Conservation (phyloP, 805 yeast genomes). For the Hanseniaspora taiwanica region DNA sequence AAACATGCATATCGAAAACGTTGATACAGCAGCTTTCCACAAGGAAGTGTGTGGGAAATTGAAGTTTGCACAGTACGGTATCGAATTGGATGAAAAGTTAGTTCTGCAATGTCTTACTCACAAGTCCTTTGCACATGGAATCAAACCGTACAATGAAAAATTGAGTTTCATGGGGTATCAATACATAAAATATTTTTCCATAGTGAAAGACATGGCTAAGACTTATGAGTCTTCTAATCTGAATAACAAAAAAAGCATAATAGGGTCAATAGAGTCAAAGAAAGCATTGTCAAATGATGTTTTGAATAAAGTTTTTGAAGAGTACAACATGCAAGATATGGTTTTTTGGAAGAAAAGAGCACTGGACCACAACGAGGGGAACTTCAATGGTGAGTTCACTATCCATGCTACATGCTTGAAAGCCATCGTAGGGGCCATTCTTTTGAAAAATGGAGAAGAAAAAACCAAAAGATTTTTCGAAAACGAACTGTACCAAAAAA, state of each 20-base stretch:
- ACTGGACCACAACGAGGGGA: conserved; percentile 30
- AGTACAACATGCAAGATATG: conserved; percentile 31
- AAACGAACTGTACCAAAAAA: conserved; percentile 31
- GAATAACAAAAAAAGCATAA: background rate
- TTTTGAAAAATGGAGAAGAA: conserved; percentile 44
- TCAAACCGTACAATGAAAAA: conserved; percentile 80
- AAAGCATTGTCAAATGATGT: conserved; percentile 28
- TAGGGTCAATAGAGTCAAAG: conserved; percentile 41
- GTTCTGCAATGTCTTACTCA: conserved; percentile 78
- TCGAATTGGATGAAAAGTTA: conserved; percentile 42
- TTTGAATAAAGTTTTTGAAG: background rate
- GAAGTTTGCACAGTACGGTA: conserved; percentile 13
- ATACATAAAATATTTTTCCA: conserved; percentile 33
- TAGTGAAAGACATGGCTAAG: conserved; percentile 9
- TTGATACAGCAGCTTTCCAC: conserved; percentile 34
- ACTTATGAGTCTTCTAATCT: no score
- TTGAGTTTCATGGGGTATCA: conserved; percentile 61
- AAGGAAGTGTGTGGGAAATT: conserved; percentile 13
- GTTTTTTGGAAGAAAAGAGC: conserved; percentile 59
- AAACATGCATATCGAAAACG: conserved; percentile 36
- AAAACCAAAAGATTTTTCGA: conserved; percentile 47
- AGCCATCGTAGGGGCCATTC: conserved; percentile 59
- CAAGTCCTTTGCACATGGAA: conserved; percentile 88
- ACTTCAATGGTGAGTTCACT: conserved; percentile 41
- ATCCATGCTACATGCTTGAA: conserved; percentile 40